Evolutionary conservation across 2,329 filamentous ascomycete species (phyloP).

Genomic region (Venturiaceae sp.): DNA sequence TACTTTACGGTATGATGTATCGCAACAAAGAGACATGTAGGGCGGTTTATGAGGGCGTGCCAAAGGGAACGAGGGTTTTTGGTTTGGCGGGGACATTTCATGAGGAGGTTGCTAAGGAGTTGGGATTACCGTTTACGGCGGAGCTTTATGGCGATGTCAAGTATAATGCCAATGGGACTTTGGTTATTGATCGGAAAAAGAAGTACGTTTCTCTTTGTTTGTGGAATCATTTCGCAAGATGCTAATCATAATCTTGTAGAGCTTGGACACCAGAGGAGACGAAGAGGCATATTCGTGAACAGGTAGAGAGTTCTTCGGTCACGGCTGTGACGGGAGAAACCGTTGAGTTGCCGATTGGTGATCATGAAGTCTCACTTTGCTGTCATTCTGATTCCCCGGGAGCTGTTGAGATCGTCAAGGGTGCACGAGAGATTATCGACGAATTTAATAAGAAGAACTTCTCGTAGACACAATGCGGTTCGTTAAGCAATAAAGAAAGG

Average conservation of each 20-base stretch:
- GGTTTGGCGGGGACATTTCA: conserved; percentile 45
- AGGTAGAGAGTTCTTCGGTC: conserved; percentile 12
- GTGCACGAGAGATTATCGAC: conserved; percentile 15
- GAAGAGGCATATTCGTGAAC: conserved; percentile 12
- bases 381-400: conserved; percentile 21
- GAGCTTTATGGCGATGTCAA: conserved; percentile 49
- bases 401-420: conserved; percentile 17
- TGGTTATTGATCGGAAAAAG: conserved; percentile 50
- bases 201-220: conserved; percentile 23
- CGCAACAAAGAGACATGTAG: conserved; percentile 45
- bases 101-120: conserved; percentile 42
- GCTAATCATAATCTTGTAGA: neutral
- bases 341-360: conserved; percentile 16
- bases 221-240: too few species aligned
- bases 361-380: conserved; percentile 18
- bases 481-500: too few species aligned
- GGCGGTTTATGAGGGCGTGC: conserved; percentile 43
- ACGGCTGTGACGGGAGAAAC: conserved; percentile 5
- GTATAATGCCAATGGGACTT: conserved; percentile 38
- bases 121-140: conserved; percentile 43
- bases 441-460: conserved; percentile 14
- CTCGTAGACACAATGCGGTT: neutral
- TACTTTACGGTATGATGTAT: conserved; percentile 33
- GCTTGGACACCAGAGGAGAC: conserved; percentile 12
- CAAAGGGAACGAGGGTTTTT: conserved; percentile 41